phyloP scores from a whole-genome alignment of 2,329 filamentous ascomycete genomes.

The Clonostachys byssicola region DNA sequence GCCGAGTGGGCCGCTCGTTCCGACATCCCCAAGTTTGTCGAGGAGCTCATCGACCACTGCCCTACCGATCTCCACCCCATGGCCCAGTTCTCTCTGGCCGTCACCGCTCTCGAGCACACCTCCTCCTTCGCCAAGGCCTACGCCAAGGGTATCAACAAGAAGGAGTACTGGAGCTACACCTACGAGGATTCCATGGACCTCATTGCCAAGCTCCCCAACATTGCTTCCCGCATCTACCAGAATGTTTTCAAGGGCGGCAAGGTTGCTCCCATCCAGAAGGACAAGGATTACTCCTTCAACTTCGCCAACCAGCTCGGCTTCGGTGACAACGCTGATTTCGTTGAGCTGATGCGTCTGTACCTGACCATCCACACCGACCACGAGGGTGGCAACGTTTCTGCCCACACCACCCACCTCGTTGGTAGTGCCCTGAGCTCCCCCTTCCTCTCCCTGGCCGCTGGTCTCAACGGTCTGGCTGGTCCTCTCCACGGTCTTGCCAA shows the following conservation, averaged over 20 bases:
- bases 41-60: constrained; percentile 99
- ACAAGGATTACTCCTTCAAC: constrained; percentile 99
- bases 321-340: constrained; percentile 89
- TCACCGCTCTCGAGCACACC: constrained; percentile 97
- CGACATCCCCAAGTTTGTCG: constrained; percentile 94
- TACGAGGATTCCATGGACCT: constrained; percentile 99
- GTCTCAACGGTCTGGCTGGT: constrained; percentile 96
- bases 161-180: constrained; percentile 99
- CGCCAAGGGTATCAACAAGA: constrained; percentile 98
- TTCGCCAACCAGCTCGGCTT: constrained; percentile 99
- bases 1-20: constrained; percentile 98
- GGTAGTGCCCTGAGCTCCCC: constrained; percentile 95
- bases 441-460: constrained; percentile 92
- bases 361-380: constrained; percentile 99
- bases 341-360: constrained; percentile 98
- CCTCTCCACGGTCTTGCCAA: constrained; percentile 98
- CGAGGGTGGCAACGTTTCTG: constrained; percentile 98
- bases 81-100: constrained; percentile 97
- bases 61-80: constrained; percentile 98
- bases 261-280: constrained; percentile 92
- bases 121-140: constrained; percentile 98
- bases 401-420: constrained; percentile 97
- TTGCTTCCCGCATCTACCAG: constrained; percentile 98
- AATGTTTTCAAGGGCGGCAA: constrained; percentile 99
- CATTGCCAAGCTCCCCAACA: constrained; percentile 98